Evolutionary conservation across 768 basidiomycete species (phyloP), one percentile per base, ranked within the genome.

Genomic region (Russula lepida): DNA sequence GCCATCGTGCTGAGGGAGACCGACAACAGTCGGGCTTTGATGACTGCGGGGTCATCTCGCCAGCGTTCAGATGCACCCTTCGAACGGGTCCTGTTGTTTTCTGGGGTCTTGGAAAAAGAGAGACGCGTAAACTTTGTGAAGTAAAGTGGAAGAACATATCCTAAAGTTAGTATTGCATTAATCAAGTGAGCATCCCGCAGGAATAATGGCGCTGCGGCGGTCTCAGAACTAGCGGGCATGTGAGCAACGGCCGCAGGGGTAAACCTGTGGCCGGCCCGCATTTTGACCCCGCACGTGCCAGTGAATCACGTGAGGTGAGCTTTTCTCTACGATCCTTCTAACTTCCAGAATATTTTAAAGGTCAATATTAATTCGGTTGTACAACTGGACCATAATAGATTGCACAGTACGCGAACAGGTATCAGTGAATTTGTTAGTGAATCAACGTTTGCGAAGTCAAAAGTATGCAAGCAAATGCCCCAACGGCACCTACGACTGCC

Each of bases 61-160:
- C 83, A 85, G 23, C 79, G 75, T 58, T 83, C 82, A 47, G 77
- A 68, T 28, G 58, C 66, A 54, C 74, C 65, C 63, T 72, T 74
- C 71, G 66, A 30, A 65, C 69, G 39, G 69, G 71, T 61, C 56
- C 62, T 54, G 33, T 56, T 27, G 19, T 58, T 62, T 70, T 48
- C 13, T 17, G 39, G 28, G 67, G 50, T 74, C 66, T 32, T 71
- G 68, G 77, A 69, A 69, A 82, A 83, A 11, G 76, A 78, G 32
- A 86, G 75, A 46, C 88, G 79, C 12, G 84, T 77, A 64, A 80
- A 76, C 69, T 84, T 88, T 33, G 79, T 84, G 59, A 91, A 67
- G 73, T 95, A 95, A 41, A 95, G 77, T 6, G 88, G 88, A 13
- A 88, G 89, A 54, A 97, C 92, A 68, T 95, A 97, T 55, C 79